phyloP scores from a whole-genome alignment of 192 early-diverging fungal species.

The Backusella sp. region DNA sequence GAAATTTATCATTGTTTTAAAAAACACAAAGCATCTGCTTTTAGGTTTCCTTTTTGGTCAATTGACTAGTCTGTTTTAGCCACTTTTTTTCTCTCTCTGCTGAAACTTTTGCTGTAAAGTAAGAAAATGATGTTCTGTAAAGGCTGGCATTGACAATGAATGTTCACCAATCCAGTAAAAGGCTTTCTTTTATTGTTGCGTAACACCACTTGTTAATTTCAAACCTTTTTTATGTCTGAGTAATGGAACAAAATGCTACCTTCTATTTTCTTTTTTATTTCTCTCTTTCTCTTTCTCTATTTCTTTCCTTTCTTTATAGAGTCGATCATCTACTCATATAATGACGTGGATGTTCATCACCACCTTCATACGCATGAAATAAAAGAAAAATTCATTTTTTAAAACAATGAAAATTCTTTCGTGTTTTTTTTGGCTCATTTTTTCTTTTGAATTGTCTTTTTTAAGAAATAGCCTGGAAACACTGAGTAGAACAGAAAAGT shows the following conservation, averaged over 20 bases:
- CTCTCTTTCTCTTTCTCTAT: neutral
- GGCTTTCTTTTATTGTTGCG: neutral
- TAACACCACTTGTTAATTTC: neutral
- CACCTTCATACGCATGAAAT: neutral
- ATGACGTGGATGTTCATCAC: neutral
- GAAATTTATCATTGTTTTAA: neutral
- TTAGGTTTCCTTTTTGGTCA: conserved; percentile 21
- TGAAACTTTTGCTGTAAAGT: conserved; percentile 12
- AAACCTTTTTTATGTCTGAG: neutral
- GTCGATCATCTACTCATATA: neutral
- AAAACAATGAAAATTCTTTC: neutral
- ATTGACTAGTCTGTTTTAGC: conserved; percentile 15
- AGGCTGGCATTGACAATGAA: conserved; percentile 21
- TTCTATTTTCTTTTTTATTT: neutral
- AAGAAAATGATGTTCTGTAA: neutral
- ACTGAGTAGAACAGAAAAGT: neutral
- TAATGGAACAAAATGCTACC: neutral
- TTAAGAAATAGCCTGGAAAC: neutral
- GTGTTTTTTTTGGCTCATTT: neutral
- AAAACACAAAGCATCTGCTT: neutral
- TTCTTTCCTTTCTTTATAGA: neutral
- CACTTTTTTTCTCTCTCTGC: conserved; percentile 9
- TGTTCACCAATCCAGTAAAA: conserved; percentile 18
- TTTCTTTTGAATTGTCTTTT: neutral
- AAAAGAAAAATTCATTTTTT: neutral